phyloP scores from a whole-genome alignment of 169 alveolate species.

The Babesia sp. region DNA sequence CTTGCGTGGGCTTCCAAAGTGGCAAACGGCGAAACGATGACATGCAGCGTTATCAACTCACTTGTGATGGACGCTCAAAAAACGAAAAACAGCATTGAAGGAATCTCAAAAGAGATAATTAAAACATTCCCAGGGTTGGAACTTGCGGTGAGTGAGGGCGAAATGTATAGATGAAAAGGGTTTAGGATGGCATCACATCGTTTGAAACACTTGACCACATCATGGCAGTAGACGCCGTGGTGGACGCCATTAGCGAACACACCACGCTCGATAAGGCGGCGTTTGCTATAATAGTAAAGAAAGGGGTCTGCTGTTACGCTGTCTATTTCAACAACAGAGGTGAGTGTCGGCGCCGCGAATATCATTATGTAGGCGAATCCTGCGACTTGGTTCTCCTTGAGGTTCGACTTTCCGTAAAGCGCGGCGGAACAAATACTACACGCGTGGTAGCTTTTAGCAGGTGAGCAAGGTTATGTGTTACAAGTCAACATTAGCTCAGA shows the following conservation, averaged over 20 bases:
- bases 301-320: slow-evolving; percentile 18
- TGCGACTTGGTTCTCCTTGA: slow-evolving; percentile 45
- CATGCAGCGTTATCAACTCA: slow-evolving; percentile 24
- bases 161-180: too few relatives aligned
- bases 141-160: slow-evolving; percentile 33
- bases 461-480: neutral
- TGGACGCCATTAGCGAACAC: slow-evolving; percentile 30
- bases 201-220: slow-evolving; percentile 49
- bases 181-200: slow-evolving; percentile 43
- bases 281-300: slow-evolving; percentile 28
- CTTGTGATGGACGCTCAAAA: slow-evolving; percentile 27
- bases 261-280: slow-evolving; percentile 7
- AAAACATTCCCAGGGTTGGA: slow-evolving; percentile 54
- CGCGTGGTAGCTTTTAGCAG: slow-evolving; percentile 41
- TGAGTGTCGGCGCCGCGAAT: neutral
- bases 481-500: neutral
- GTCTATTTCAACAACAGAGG: slow-evolving; percentile 56
- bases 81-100: slow-evolving; percentile 19
- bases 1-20: slow-evolving; percentile 60
- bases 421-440: neutral
- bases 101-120: slow-evolving; percentile 28
- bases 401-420: slow-evolving; percentile 8
- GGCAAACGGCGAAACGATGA: slow-evolving; percentile 50
- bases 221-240: slow-evolving; percentile 42
- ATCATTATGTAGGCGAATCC: slow-evolving; percentile 16